Conservation (phyloP, 2,329 filamentous ascomycete species). For the Fusarium multiceps region DNA sequence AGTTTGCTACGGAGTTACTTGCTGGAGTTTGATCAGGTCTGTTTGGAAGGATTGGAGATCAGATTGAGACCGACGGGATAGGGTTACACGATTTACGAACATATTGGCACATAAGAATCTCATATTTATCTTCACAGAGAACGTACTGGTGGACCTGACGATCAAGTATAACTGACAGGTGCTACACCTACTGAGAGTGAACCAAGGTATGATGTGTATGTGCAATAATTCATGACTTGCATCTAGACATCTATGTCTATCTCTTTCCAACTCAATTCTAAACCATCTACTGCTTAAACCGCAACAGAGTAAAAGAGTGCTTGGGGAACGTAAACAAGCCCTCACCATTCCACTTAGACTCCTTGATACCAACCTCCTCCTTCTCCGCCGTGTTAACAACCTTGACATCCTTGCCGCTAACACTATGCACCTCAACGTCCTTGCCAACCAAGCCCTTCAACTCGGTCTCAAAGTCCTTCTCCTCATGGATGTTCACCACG, state of each 20-base stretch:
- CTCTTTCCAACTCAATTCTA: neutral
- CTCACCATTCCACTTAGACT: constrained; percentile 69
- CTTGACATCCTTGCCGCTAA: constrained; percentile 58
- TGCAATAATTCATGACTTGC: neutral
- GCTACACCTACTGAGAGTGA: too few relatives aligned
- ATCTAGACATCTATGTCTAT: neutral
- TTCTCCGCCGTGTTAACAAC: constrained; percentile 72
- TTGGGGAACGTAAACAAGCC: constrained; percentile 74
- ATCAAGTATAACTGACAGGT: too few relatives aligned
- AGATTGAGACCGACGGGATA: constrained; percentile 48
- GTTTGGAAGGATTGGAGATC: too few relatives aligned
- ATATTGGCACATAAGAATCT: neutral
- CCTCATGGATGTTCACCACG: constrained; percentile 78
- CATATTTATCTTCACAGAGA: too few relatives aligned
- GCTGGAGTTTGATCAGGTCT: neutral
- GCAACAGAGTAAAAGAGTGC: constrained; percentile 76
- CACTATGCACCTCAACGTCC: constrained; percentile 69
- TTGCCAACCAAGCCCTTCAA: constrained; percentile 64
- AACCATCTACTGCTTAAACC: constrained; percentile 60
- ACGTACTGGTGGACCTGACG: too few relatives aligned
- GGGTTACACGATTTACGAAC: neutral
- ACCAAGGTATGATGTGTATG: neutral
- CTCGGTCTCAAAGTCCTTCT: constrained; percentile 67
- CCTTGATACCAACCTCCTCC: constrained; percentile 64
- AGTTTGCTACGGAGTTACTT: constrained; percentile 45